These are phyloP conservation scores for Spergularia marina DNA, from an alignment of 148 eudicot genomes.

Conservation along the genomic window DNA sequence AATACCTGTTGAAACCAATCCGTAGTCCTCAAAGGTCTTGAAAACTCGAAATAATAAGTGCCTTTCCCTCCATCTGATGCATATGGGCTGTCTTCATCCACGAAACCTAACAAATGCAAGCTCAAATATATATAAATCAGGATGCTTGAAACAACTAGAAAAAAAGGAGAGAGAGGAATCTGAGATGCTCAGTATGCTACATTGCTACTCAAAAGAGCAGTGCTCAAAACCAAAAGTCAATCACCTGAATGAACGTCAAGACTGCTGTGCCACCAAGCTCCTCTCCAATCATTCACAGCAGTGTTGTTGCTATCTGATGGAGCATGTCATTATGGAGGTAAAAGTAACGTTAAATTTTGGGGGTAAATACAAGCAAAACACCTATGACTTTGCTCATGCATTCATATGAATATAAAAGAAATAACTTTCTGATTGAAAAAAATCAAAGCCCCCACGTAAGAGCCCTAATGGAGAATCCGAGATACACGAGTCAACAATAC, in stretches of 20 bases:
- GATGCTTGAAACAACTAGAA: no score
- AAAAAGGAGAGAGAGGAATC: background rate
- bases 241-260: slow-evolving; percentile 65
- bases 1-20: slow-evolving; percentile 89
- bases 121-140: slow-evolving; percentile 7
- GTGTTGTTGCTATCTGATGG: slow-evolving; percentile 61
- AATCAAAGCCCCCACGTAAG: background rate
- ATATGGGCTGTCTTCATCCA: slow-evolving; percentile 78
- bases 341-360: background rate
- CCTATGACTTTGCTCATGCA: background rate
- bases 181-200: background rate
- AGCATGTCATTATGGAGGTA: slow-evolving; percentile 5
- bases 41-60: slow-evolving; percentile 80
- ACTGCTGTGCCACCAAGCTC: slow-evolving; percentile 99
- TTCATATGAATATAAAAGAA: background rate
- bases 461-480: background rate
- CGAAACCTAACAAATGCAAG: slow-evolving; percentile 50
- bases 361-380: background rate
- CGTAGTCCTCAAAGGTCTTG: slow-evolving; percentile 85
- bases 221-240: background rate
- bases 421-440: background rate
- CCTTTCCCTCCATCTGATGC: slow-evolving; percentile 63
- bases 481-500: background rate
- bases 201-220: background rate
- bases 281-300: slow-evolving; percentile 83